Percentiles rank a stretch among this genome's conserved stretches.
Conservation (phyloP, 163 green algal genomes). For the Coccomyxa subellipsoidea region DNA sequence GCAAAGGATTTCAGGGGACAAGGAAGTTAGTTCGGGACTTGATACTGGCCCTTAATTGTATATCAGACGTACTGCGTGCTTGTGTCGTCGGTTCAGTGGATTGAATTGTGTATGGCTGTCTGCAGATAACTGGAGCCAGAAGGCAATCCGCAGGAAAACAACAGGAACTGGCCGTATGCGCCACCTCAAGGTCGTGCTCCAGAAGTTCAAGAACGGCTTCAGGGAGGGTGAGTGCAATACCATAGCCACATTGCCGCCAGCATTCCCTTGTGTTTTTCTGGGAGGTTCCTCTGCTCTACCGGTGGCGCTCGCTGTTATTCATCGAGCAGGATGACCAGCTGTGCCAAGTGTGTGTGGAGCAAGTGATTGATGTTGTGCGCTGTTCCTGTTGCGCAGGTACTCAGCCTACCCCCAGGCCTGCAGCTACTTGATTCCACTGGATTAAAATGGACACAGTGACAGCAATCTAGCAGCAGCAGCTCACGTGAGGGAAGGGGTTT, state of each 20-base stretch:
- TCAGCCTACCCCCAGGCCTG: background rate
- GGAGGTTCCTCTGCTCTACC: background rate
- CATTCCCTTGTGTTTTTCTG: background rate
- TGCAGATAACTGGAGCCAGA: constrained; percentile 96
- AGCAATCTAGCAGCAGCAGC: background rate
- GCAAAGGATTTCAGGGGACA: too few species aligned
- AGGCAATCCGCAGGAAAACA: constrained; percentile 98
- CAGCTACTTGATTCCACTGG: background rate
- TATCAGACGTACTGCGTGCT: too few species aligned
- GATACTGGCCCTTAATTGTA: too few species aligned
- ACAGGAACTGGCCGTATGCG: constrained; percentile 95
- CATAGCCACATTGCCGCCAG: background rate
- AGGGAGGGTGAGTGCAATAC: constrained; percentile 59
- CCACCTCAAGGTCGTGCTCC: constrained; percentile 86
- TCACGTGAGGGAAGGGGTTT: too few species aligned
- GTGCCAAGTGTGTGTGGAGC: background rate
- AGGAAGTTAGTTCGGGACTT: too few species aligned
- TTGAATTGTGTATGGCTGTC: too few species aligned
- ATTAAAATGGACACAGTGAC: background rate
- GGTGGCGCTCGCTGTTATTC: background rate
- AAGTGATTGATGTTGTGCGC: background rate
- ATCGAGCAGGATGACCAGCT: background rate
- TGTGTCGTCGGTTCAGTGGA: too few species aligned
- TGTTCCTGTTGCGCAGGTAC: background rate
- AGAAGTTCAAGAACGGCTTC: constrained; percentile 97